These are phyloP conservation scores for Lichtheimia hyalospora DNA, from an alignment of 371 early-diverging fungal genomes.

Conservation along the genomic window DNA sequence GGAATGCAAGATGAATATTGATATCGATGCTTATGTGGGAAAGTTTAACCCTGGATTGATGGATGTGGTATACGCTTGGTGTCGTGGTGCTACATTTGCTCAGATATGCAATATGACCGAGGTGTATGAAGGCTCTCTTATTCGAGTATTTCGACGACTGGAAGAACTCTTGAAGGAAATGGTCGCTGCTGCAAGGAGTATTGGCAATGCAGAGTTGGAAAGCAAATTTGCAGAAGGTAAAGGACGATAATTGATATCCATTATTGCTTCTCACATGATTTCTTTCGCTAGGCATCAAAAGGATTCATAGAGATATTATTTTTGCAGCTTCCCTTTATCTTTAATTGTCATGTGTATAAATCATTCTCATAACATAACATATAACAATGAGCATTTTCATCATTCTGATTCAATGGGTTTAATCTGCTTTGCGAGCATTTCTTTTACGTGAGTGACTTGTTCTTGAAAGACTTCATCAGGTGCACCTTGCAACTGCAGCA, in stretches of 20 bases:
- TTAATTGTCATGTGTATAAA: constrained; percentile 33
- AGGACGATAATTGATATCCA: background rate
- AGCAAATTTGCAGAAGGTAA: constrained; percentile 90
- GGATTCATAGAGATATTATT: constrained; percentile 99
- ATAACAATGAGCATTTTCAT: too few relatives aligned
- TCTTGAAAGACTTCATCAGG: constrained; percentile 12
- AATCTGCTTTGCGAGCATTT: background rate
- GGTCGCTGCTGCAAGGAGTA: constrained; percentile 93
- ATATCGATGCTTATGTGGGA: constrained; percentile 80
- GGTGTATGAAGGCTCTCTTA: constrained; percentile 97
- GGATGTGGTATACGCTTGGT: constrained; percentile 99
- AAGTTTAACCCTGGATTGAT: constrained; percentile 91
- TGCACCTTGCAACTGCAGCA: constrained; percentile 23
- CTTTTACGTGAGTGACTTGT: constrained; percentile 15
- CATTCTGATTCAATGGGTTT: too few relatives aligned
- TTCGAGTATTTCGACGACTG: constrained; percentile 92
- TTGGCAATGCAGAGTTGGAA: constrained; percentile 98
- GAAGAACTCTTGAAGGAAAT: constrained; percentile 98
- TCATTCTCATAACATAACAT: too few relatives aligned
- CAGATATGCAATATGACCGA: constrained; percentile 97
- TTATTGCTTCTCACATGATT: background rate
- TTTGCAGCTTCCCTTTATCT: constrained; percentile 98
- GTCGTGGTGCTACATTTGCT: constrained; percentile 91
- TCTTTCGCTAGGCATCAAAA: constrained; percentile 57
- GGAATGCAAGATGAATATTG: constrained; percentile 85